phyloP scores from a whole-genome alignment of 345 rosid species.

The Arabidopsis arenosa region DNA sequence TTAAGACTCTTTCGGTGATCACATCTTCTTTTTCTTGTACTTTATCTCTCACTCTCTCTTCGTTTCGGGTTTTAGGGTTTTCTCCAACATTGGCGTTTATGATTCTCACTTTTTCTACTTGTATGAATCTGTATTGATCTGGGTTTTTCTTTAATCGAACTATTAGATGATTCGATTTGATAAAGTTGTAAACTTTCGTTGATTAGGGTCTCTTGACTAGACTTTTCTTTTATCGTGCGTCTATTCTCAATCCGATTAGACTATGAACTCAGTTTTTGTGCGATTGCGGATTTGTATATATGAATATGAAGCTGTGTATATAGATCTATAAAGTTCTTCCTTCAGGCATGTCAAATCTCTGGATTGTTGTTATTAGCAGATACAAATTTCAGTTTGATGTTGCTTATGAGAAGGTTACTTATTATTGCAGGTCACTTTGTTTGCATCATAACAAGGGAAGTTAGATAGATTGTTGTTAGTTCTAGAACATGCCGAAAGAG shows the following conservation, averaged over 20 bases:
- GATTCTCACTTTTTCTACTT: not conserved
- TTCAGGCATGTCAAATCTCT: not conserved
- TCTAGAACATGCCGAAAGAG: conserved; percentile 77
- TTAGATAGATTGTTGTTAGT: not conserved
- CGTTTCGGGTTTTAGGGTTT: conserved; percentile 17
- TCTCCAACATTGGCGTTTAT: not conserved
- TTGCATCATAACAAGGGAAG: not conserved
- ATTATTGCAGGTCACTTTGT: conserved; percentile 30
- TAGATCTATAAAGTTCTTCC: not conserved
- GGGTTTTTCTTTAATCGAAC: not conserved
- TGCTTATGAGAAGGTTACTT: conserved; percentile 26
- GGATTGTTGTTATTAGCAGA: not conserved
- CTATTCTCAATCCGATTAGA: not conserved
- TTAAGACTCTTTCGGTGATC: conserved; percentile 9
- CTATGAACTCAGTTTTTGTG: not conserved
- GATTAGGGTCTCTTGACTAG: conserved; percentile 9
- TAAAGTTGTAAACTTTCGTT: not conserved
- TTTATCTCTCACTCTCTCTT: not conserved
- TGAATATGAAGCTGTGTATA: conserved; percentile 12
- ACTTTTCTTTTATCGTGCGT: not conserved
- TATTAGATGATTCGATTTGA: not conserved
- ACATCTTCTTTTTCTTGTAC: conserved; percentile 10
- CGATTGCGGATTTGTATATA: not conserved
- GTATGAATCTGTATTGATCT: conserved; percentile 17
- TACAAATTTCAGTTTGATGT: not conserved